Conservation (phyloP, 2,329 filamentous ascomycete genomes). For the Aspergillus pseudotamarii region DNA sequence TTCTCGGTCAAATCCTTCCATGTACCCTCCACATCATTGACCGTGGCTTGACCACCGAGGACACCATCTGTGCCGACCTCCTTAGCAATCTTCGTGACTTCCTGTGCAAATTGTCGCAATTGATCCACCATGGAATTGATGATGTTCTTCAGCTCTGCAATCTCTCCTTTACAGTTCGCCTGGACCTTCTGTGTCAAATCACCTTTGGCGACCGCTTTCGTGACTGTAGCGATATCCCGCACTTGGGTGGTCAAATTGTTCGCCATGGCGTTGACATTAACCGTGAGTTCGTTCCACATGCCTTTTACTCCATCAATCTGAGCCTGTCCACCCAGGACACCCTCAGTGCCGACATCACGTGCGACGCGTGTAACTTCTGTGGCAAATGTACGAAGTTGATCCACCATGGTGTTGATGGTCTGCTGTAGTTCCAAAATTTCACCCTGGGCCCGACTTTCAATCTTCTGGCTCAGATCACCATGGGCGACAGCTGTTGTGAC, state of each 20-base stretch:
- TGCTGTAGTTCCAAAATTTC: slow-evolving; percentile 83
- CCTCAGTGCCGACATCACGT: slow-evolving; percentile 81
- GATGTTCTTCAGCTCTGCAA: slow-evolving; percentile 90
- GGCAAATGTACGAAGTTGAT: slow-evolving; percentile 80
- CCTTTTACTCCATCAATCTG: slow-evolving; percentile 82
- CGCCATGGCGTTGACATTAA: slow-evolving; percentile 87
- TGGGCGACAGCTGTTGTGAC: slow-evolving; percentile 83
- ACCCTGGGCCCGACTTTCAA: slow-evolving; percentile 76
- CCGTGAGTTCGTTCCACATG: slow-evolving; percentile 86
- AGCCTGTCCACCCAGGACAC: slow-evolving; percentile 78
- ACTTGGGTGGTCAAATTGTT: slow-evolving; percentile 87
- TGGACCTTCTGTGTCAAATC: slow-evolving; percentile 97
- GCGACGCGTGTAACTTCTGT: slow-evolving; percentile 82
- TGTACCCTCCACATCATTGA: slow-evolving; percentile 94
- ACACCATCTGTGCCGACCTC: slow-evolving; percentile 96
- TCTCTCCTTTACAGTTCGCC: slow-evolving; percentile 88
- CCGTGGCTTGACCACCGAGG: slow-evolving; percentile 89
- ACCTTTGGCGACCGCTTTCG: slow-evolving; percentile 72
- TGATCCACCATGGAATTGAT: slow-evolving; percentile 99
- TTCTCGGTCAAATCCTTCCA: slow-evolving; percentile 95
- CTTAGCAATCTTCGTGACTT: slow-evolving; percentile 93
- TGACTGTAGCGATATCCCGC: slow-evolving; percentile 85
- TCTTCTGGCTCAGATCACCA: slow-evolving; percentile 82
- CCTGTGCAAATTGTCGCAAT: slow-evolving; percentile 91
- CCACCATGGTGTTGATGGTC: slow-evolving; percentile 89